Evolutionary conservation across 768 basidiomycete genomes (phyloP).

Genomic region (Lentinula guzmanii): DNA sequence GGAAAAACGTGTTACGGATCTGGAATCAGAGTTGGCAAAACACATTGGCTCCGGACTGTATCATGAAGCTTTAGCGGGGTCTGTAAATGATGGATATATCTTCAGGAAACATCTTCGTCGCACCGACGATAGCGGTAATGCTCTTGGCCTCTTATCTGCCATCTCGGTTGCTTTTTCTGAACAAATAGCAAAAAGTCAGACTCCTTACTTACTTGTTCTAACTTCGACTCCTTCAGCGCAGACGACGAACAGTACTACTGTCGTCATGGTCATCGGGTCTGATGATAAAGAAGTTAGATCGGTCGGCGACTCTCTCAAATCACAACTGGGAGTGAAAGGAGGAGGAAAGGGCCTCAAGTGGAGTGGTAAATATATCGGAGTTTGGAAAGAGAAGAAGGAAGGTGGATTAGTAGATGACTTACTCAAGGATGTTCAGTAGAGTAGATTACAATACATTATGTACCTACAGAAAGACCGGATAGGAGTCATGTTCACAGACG

Average conservation of each 20-base stretch:
- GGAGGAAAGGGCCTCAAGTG: conserved; percentile 73
- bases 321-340: conserved; percentile 59
- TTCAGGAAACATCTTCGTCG: conserved; percentile 51
- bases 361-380: conserved; percentile 69
- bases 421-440: conserved; percentile 16
- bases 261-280: conserved; percentile 56
- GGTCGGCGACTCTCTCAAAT: conserved; percentile 50
- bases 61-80: conserved; percentile 24
- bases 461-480: too few relatives aligned
- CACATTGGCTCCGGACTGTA: conserved; percentile 37
- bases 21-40: conserved; percentile 60
- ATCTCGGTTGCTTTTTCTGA: conserved; percentile 43
- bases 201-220: conserved; percentile 43
- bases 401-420: conserved; percentile 30
- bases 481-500: too few relatives aligned
- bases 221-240: conserved; percentile 61
- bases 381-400: conserved; percentile 52
- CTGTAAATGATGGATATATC: conserved; percentile 14
- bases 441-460: not conserved
- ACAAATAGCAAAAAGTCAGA: conserved; percentile 15
- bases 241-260: conserved; percentile 38
- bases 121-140: conserved; percentile 52
- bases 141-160: conserved; percentile 54
- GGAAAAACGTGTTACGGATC: conserved; percentile 62
- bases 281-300: conserved; percentile 56